Evolutionary conservation across 257 asterid genomes (phyloP), one percentile per base, ranked within the genome.

Genomic region (Solanum chilense): DNA sequence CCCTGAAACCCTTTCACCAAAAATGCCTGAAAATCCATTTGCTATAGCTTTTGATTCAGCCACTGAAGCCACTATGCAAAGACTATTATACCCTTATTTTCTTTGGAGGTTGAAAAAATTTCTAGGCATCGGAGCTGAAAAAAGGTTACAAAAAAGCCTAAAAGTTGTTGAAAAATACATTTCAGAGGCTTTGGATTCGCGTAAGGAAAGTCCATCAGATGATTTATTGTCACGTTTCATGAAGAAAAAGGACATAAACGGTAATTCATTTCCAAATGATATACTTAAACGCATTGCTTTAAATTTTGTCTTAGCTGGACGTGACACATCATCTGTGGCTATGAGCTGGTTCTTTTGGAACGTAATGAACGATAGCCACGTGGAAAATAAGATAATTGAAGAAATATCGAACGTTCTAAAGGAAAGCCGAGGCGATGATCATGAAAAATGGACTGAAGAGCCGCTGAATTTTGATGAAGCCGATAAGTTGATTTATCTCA

Each of bases 321-420:
- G 98, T 0, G 98, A 95, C 92, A 95, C 98, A 5, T 95, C 98
- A 5, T 95, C 98, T 0, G 98, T 95, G 4, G 98, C 98, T 9
- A 92, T 95, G 75, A 93, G 97, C 91, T 95, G 98, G 98, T 95
- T 95, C 86, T 95, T 95, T 89, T 94, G 96, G 94, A 93, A 90
- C 13, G 96, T 95, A 10, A 94, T 93, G 94, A 94, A 94, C 87
- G 88, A 90, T 2, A 21, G 89, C 3, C 87, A 89, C 20, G 96
- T 93, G n/a, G 98, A 95, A 52, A 83, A 89, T 3, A 92, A 89
- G 29, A 94, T 95, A 80, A 25, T 95, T 29, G 6, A 37, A 8
- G 98, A 95, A 83, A 83, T 95, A 60, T 84, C 94, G 0, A 10
- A 62, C 0, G 95, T 93, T 39, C 58, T 95, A 3, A 87, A 21